Evolutionary conservation across 164 flowering plant genomes (phyloP).

Genomic region (Vitis labrusca): DNA sequence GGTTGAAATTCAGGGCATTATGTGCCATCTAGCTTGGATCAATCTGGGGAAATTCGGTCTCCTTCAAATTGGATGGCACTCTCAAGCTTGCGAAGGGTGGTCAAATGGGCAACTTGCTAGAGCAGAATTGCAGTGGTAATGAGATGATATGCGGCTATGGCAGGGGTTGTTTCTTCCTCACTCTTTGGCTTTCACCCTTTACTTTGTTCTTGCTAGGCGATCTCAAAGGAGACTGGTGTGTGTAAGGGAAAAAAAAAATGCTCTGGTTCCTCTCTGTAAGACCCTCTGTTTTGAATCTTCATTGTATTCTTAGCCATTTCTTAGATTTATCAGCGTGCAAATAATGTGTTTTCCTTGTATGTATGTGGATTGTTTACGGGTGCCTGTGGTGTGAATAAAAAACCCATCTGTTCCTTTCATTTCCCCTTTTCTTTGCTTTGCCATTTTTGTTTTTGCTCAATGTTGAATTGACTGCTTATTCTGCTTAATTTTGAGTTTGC

Average conservation of each 20-base stretch:
- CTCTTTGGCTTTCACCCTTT: constrained; percentile 7
- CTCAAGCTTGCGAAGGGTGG: too few relatives aligned
- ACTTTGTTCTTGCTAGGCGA: background rate
- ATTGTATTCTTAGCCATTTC: constrained; percentile 28
- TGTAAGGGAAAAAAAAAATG: constrained; percentile 2
- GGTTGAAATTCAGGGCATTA: too few relatives aligned
- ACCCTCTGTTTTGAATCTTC: constrained; percentile 18
- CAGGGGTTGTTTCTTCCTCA: constrained; percentile 9
- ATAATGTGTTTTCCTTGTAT: constrained; percentile 36
- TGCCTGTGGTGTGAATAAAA: constrained; percentile 38
- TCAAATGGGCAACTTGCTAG: background rate
- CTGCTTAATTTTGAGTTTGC: too few relatives aligned
- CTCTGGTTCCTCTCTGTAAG: constrained; percentile 22
- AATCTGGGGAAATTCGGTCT: too few relatives aligned
- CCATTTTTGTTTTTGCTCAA: too few relatives aligned
- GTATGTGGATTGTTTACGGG: constrained; percentile 35
- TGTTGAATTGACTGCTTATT: too few relatives aligned
- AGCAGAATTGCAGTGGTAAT: too few relatives aligned
- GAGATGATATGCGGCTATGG: background rate
- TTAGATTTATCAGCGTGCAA: constrained; percentile 30
- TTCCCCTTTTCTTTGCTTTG: background rate
- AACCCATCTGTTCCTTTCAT: constrained; percentile 24
- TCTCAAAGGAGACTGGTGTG: constrained; percentile 19
- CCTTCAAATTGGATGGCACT: constrained; percentile 1
- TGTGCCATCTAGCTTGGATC: too few relatives aligned